Base-by-base conservation (phyloP, 2,329 filamentous ascomycete genomes). In the Didymosphaeria variabile region DNA sequence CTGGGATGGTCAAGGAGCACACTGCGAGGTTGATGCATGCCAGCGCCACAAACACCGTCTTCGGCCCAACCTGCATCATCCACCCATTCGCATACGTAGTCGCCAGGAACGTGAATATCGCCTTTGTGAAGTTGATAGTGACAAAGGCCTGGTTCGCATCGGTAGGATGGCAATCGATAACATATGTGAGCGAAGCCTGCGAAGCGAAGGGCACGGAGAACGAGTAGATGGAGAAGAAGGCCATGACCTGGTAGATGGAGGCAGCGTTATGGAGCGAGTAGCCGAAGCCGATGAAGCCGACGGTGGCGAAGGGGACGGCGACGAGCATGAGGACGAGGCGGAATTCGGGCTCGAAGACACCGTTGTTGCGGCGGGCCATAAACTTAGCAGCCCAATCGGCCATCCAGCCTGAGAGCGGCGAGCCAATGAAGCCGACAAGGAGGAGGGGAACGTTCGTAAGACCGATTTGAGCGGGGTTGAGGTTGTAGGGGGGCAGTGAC, bases 311-410 rank as follows among this genome's bases (percentile, higher is more conserved):
- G 9, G 75, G 66, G 1, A 70, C 67, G 2, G 74, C 74, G 8
- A 75, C 67, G 5, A 76, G 63, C 74, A 76, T 77, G 36, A 77
- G 71, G 1, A 66, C 66, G 17, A 77, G 72, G 44, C 94, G 88
- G 77, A 97, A 97, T 73, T 97, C 94, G 1, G 94, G 94, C 78
- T 97, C 94, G 74, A 96, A 97, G 59, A 93, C 84, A 49, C 94
- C 94, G 4, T 84, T 84, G 79, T 98, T 97, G 60, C 85, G 82
- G 62, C 85, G 86, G 13, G 93, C 93, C 83, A 97, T 85, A 57
- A 82, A 83, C 59, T 86, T 88, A 38, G 90, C 91, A 54, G 87
- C 88, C 73, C 85, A 88, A 76, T 98, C 94, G 29, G 91, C 87
- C 40, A 94, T 79, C 5, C 88, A 68, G 9, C 93, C 94, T 0